A percentile compares a stretch with the other conserved stretches of the same genome.
Conservation (phyloP, 139 green algal genomes). For the Haematococcus lacustris region DNA sequence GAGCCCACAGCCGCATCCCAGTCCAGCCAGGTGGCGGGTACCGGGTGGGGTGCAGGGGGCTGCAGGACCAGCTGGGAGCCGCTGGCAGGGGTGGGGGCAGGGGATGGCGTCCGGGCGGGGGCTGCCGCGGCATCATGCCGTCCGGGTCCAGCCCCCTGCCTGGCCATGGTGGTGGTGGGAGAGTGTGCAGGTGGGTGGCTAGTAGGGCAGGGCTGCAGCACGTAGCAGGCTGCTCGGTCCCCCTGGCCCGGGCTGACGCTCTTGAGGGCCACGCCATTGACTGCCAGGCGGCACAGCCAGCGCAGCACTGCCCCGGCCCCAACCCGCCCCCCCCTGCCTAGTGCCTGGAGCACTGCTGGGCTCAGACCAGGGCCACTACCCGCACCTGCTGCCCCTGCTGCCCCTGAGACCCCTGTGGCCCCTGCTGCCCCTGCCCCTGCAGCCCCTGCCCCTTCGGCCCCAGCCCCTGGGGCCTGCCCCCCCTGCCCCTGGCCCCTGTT, state of each 20-base stretch:
- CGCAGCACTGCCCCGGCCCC: neutral
- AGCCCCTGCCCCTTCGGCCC: neutral
- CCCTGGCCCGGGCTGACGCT: no score
- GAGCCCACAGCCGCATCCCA: no score
- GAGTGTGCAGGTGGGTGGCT: neutral
- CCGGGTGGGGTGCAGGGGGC: no score
- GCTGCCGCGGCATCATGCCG: constrained; percentile 1
- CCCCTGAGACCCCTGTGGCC: no score
- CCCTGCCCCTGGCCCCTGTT: neutral
- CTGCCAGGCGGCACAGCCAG: constrained; percentile 9
- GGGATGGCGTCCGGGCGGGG: neutral
- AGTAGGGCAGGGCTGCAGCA: no score
- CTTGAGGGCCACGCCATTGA: constrained; percentile 16
- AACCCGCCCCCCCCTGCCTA: neutral
- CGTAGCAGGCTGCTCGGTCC: no score
- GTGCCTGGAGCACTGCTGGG: neutral
- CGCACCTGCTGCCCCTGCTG: neutral
- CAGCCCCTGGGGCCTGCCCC: no score
- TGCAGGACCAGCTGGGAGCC: no score
- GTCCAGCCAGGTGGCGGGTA: no score
- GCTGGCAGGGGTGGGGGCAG: constrained; percentile 18
- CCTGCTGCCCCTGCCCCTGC: neutral
- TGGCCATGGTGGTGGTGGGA: neutral
- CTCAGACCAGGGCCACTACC: neutral
- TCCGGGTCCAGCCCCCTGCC: neutral